Evolutionary conservation across 164 flowering plant species (phyloP), one percentile per base, ranked within the genome.

Genomic region (Vitis labrusca): DNA sequence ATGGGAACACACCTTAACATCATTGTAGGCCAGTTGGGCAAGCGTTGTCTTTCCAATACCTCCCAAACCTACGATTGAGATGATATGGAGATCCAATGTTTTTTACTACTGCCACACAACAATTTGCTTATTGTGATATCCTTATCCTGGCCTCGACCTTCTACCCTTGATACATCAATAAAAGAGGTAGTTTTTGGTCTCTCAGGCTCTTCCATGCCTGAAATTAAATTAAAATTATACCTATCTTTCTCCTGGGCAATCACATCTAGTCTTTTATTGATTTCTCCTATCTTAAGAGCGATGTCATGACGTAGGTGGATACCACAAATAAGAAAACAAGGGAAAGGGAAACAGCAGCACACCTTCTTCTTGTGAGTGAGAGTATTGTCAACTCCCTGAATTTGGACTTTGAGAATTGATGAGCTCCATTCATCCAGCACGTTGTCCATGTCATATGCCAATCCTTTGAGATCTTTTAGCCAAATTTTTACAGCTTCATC

Each of bases 41-140:
- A 79, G 75, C n/a, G 74, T 63, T 2, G 82, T 79, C 62, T 79
- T 79, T 15, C 82, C 82, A 11, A 79, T 29, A 7, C 82, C 82
- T 1, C 73, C 75, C 73, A 71, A 71, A 3, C 79, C 82, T 2
- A 64, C 68, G 1, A 79, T 56, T 8, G 77, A 67, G 47, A 76
- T 60, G 52, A 72, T 49, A 9, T 9, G 19, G 55, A 51, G 37
- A 29, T 63, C n/a, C n/a, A 19, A 2, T 2, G 3, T 15, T 65
- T 15, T 17, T 50, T 23, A 48, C 30, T n/a, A 63, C 23, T 57
- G 15, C 54, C 63, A 4, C 65, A 23, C 23, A 63, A 8, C 59
- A 79, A 50, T 59, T 8, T 37, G 4, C 52, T 17, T 9, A 75
- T 14, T 52, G 70, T 57, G 1, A 0, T 12, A 0, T 64, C 48